Evolutionary conservation across 2,329 filamentous ascomycete genomes (phyloP).

Genomic region (Aschersonia sp.): DNA sequence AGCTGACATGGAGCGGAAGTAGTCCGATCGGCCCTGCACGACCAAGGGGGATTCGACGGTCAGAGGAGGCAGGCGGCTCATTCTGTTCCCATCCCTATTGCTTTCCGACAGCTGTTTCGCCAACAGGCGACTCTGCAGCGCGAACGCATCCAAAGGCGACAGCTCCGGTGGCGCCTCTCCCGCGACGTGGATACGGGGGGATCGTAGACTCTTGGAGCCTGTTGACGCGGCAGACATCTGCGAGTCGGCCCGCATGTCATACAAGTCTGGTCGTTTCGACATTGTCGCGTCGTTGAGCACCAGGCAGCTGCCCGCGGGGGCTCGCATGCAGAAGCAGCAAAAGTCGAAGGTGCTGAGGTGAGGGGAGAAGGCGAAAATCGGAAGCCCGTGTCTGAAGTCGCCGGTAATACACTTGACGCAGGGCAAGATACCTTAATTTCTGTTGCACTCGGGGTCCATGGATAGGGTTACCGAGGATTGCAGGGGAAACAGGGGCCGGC

Average conservation of each 20-base stretch:
- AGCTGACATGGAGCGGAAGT: slow-evolving; percentile 61
- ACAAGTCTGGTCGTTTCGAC: slow-evolving; percentile 39
- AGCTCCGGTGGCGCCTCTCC: slow-evolving; percentile 78
- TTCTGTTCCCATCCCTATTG: slow-evolving; percentile 55
- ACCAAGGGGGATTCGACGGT: slow-evolving; percentile 71
- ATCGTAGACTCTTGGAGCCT: slow-evolving; percentile 42
- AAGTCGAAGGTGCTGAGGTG: background rate
- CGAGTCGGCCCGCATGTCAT: slow-evolving; percentile 46
- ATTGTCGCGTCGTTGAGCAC: slow-evolving; percentile 19
- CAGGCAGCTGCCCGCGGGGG: slow-evolving; percentile 1
- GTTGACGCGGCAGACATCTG: slow-evolving; percentile 30
- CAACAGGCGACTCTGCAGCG: slow-evolving; percentile 75
- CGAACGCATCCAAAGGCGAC: slow-evolving; percentile 90
- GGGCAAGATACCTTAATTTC: no score
- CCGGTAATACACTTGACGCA: no score
- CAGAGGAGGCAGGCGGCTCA: slow-evolving; percentile 74
- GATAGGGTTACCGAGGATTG: no score
- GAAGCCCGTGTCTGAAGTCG: no score
- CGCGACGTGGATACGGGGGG: slow-evolving; percentile 62
- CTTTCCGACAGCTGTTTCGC: slow-evolving; percentile 77
- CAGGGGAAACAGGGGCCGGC: no score
- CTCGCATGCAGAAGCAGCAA: slow-evolving; percentile 4
- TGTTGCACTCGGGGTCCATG: no score
- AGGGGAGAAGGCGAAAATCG: no score
- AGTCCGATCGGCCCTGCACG: slow-evolving; percentile 60